Evolutionary conservation across 768 basidiomycete genomes (phyloP), one percentile per base, ranked within the genome.

Genomic region (Amanita fuliginea): DNA sequence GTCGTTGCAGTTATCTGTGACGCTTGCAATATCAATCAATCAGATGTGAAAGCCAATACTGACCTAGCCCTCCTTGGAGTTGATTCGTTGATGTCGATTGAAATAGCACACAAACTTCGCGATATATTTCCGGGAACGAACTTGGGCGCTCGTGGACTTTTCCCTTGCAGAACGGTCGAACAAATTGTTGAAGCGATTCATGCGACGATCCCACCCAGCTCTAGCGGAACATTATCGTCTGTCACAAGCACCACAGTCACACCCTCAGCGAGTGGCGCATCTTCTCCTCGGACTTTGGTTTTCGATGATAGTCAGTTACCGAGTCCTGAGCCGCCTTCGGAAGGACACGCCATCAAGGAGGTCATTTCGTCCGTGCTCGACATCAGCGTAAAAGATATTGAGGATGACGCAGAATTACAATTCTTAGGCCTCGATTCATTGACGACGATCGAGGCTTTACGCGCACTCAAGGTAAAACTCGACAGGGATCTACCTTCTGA

Each of bases 41-140:
- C 67, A 9, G 47, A 57, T 1, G 48, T 70, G 19, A 64, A 68
- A 36, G 35, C 70, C 33, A 62, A 70, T 24, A 59, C 60, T 0
- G 72, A 78, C 42, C 62, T 86, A 14, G 68, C 67, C 9, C 61
- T 69, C 3, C 70, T 85, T 7, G 82, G 83, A 1, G 65, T 84
- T 43, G 80, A 84, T 55, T 84, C 82, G 1, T 61, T 85, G 52
- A 77, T 75, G 62, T 73, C 76, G 18, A 78, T 83, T 48, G 82
- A 86, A 58, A 62, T 80, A 6, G 60, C 64, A 14, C 59, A 62
- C 6, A 65, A 62, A 28, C 59, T 79, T 13, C 62, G 63, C n/a
- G 53, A 43, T 5, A 49, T 57, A 0, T 74, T 72, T 54, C 68
- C 68, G 1, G 54, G 53, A 3, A 54, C 57, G 22, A 54, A 60